A percentile compares a stretch with the other conserved stretches of the same genome.
Conservation (phyloP, 352 stramenopile species). For the Globisporangium heterothallicum region DNA sequence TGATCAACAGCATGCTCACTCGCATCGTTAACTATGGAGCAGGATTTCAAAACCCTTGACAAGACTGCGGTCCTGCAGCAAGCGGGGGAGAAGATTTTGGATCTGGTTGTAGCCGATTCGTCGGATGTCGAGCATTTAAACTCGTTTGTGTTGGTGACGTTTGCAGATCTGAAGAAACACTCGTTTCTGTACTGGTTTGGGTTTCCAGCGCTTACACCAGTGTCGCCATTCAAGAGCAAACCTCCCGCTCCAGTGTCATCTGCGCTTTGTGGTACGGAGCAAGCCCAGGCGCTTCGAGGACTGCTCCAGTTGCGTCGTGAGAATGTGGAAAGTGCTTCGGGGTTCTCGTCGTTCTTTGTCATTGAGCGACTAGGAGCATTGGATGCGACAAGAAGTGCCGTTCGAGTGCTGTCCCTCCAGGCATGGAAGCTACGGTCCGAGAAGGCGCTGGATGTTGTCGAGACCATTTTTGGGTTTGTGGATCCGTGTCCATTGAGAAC, state of each 20-base stretch:
- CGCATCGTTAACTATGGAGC: neutral
- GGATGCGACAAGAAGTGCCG: slow-evolving; percentile 2
- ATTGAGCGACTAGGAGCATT: slow-evolving; percentile 29
- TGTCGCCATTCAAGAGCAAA: slow-evolving; percentile 28
- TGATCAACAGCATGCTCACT: neutral
- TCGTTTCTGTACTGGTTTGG: slow-evolving; percentile 93
- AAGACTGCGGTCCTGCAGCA: slow-evolving; percentile 65
- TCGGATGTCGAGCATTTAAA: slow-evolving; percentile 52
- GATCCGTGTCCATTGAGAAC: slow-evolving; percentile 74
- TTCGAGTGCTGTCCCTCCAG: slow-evolving; percentile 28
- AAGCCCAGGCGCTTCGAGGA: slow-evolving; percentile 29
- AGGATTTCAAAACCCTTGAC: slow-evolving; percentile 85
- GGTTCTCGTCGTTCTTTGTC: slow-evolving; percentile 67
- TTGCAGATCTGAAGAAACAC: slow-evolving; percentile 92
- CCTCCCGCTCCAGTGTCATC: slow-evolving; percentile 20
- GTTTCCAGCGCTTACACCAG: slow-evolving; percentile 75
- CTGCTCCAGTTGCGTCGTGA: slow-evolving; percentile 37
- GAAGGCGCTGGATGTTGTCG: slow-evolving; percentile 9
- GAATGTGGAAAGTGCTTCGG: slow-evolving; percentile 10
- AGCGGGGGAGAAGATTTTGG: slow-evolving; percentile 31
- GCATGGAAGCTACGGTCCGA: slow-evolving; percentile 20
- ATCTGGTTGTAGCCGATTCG: slow-evolving; percentile 19
- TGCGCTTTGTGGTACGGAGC: slow-evolving; percentile 32
- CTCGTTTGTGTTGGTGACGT: slow-evolving; percentile 86
- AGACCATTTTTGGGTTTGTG: slow-evolving; percentile 82